Conservation (phyloP, 495 filamentous ascomycete species). For the Hamigera avellanea region DNA sequence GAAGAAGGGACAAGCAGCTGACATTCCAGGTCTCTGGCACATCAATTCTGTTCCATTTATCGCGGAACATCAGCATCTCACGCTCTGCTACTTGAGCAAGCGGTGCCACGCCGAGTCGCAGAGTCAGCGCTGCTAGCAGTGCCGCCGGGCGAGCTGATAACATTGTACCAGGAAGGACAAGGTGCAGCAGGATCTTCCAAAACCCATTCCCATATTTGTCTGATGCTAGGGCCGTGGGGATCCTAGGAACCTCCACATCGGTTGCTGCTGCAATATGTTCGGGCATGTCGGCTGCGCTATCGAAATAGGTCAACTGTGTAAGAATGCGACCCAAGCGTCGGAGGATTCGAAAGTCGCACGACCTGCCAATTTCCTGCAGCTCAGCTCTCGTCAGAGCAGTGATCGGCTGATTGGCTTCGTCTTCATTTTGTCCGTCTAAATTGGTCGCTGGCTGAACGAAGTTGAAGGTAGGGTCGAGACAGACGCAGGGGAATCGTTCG, state of each 20-base stretch:
- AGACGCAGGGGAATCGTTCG: conserved; percentile 38
- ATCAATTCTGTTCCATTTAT: conserved; percentile 29
- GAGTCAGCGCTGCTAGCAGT: conserved; percentile 30
- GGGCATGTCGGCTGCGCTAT: conserved; percentile 25
- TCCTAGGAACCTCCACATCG: conserved; percentile 14
- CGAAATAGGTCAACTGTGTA: conserved; percentile 28
- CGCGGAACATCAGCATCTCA: conserved; percentile 23
- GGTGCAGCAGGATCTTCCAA: conserved; percentile 32
- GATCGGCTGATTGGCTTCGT: conserved; percentile 6
- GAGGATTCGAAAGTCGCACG: conserved; percentile 29
- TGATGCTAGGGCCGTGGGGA: conserved; percentile 26
- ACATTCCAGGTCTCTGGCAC: conserved; percentile 35
- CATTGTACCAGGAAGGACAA: conserved; percentile 31
- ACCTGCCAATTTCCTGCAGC: conserved; percentile 34
- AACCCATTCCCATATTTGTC: conserved; percentile 19
- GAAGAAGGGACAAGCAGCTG: conserved; percentile 26
- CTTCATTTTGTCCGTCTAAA: conserved; percentile 4
- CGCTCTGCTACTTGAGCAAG: conserved; percentile 21
- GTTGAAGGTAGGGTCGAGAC: conserved; percentile 30
- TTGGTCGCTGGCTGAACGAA: conserved; percentile 11
- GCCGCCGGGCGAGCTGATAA: conserved; percentile 27
- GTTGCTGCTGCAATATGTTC: conserved; percentile 18
- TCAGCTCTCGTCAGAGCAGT: conserved; percentile 23
- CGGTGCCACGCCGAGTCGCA: conserved; percentile 29
- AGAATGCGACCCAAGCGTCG: conserved; percentile 28